A percentile compares a stretch with the other conserved stretches of the same genome.
Evolutionary conservation across 768 basidiomycete genomes (phyloP).

Genomic region (Leccinum ochraceum): DNA sequence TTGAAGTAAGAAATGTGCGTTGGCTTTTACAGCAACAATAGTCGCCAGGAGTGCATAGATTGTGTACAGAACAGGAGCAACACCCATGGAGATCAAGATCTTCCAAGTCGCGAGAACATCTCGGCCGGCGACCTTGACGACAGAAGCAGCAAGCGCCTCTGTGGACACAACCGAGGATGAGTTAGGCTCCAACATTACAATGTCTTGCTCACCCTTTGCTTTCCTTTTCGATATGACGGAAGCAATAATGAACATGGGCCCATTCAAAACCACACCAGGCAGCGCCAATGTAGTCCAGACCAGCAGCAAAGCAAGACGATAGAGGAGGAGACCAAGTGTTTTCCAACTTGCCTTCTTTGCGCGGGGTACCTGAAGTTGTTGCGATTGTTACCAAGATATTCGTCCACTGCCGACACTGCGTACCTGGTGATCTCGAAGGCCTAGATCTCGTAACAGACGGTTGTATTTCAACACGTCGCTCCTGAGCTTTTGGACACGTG

Average conservation of each 20-base stretch:
- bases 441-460: constrained; percentile 81
- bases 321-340: constrained; percentile 78
- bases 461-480: constrained; percentile 88
- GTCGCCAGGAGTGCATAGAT: constrained; percentile 83
- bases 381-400: neutral
- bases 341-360: constrained; percentile 88
- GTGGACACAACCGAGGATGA: neutral
- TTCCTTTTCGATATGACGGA: constrained; percentile 86
- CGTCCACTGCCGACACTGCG: constrained; percentile 10
- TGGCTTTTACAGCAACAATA: constrained; percentile 65
- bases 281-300: constrained; percentile 85
- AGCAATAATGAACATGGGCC: constrained; percentile 90
- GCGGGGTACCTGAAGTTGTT: constrained; percentile 65
- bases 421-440: constrained; percentile 92
- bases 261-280: constrained; percentile 89
- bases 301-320: constrained; percentile 74
- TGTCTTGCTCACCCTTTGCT: constrained; percentile 65
- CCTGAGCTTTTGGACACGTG: constrained; percentile 79
- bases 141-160: constrained; percentile 96
- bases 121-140: constrained; percentile 92
- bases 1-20: constrained; percentile 60
- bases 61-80: constrained; percentile 83
- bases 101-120: constrained; percentile 99
- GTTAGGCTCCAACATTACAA: neutral
- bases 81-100: constrained; percentile 88